Base-by-base conservation (phyloP, 129 eudicot species). In the Flaveria linearis region DNA sequence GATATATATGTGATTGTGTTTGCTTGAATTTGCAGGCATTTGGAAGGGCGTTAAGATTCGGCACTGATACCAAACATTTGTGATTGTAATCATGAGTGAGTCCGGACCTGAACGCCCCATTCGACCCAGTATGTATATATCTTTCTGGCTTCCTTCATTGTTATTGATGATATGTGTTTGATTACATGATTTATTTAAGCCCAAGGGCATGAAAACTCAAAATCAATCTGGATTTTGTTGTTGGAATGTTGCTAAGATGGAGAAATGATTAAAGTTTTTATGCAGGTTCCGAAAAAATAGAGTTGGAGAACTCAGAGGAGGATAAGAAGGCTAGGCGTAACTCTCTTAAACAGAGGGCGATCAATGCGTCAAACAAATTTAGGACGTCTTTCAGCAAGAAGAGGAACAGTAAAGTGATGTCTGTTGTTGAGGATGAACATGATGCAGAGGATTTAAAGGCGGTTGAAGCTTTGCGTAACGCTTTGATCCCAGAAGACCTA, bases 391-490 rank as follows among this genome's bases (percentile, higher is more conserved):
- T 94, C 78, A 85, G 89, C 18, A 91, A 86, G 75, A 89, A 76
- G 84, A 83, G 93, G 73, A 89, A 89, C 84, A 94, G 99, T 80
- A 87, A 84, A 86, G 97, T 94, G 82, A 94, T 89, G 96, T 91
- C 97, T 65, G 96, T 91, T 36, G 88, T 94, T 71, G 97, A 86
- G 56, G 99, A 91, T 77, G 99, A 88, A 85, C 99, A 87, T 70
- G 99, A 94, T 80, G 90, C 96, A 10, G 97, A 94, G 84, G 99
- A 94, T 83, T 52, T 89, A 23, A 73, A 91, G 88, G 97, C 97
- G 0, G 99, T 94, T 2, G 97, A 91, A 79, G 88, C 96, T 16
- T 83, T 94, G 23, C 90, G 99, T 42, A 90, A 94, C 77, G 90
- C 86, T 14, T 87, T 94, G 65, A 86, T 94, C 81, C 68, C 85